Percentiles rank a stretch among this genome's conserved stretches.
Conservation (phyloP, 495 filamentous ascomycete genomes). For the Aspergillus carlsbadensis region DNA sequence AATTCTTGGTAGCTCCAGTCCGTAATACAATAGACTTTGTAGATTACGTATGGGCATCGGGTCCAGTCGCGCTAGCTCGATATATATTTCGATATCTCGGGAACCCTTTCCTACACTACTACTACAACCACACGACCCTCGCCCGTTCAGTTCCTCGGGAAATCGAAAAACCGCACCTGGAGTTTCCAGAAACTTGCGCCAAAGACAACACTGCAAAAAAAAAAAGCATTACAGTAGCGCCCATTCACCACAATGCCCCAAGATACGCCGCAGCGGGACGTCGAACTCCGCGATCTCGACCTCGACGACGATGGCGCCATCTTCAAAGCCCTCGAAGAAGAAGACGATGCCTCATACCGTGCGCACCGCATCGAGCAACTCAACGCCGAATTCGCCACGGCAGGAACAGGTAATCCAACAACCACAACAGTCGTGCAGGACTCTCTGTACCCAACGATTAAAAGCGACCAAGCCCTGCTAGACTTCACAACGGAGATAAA, state of each 20-base stretch:
- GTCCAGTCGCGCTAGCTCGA: too few species aligned
- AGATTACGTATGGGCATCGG: too few species aligned
- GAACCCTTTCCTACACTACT: too few species aligned
- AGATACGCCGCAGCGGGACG: background rate
- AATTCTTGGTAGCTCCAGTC: conserved; percentile 20
- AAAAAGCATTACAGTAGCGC: background rate
- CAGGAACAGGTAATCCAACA: background rate
- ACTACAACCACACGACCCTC: too few species aligned
- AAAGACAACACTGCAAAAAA: background rate
- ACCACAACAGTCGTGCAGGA: conserved; percentile 31
- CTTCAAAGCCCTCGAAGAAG: conserved; percentile 65
- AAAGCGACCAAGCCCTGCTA: conserved; percentile 64
- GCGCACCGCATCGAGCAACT: conserved; percentile 71
- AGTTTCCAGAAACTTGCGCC: background rate
- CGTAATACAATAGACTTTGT: too few species aligned
- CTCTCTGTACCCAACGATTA: conserved; percentile 56
- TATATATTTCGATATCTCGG: too few species aligned
- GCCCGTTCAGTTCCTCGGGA: too few species aligned
- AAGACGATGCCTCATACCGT: conserved; percentile 63
- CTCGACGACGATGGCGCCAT: conserved; percentile 66
- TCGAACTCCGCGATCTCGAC: background rate
- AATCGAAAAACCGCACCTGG: too few species aligned
- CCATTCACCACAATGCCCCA: background rate
- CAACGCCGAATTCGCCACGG: conserved; percentile 54
- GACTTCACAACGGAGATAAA: conserved; percentile 66